phyloP scores from a whole-genome alignment of 768 basidiomycete species.

The Lentinula sp. region DNA sequence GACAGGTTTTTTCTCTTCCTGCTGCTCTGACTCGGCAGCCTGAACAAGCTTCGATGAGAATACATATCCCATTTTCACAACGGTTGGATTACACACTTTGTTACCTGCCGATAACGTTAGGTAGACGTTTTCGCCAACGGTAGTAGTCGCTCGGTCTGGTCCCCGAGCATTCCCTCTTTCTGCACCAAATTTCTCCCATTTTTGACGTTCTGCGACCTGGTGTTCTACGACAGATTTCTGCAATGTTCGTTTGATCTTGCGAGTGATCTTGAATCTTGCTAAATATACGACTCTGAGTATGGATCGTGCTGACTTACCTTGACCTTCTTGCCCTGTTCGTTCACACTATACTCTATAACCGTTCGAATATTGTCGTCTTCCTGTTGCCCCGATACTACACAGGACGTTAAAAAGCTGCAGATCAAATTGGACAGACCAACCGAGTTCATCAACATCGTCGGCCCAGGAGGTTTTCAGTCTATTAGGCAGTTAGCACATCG shows the following conservation, averaged over 20 bases:
- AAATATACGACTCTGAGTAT: not conserved
- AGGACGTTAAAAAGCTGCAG: not conserved
- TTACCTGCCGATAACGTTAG: conserved; percentile 52
- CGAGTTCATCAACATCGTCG: conserved; percentile 79
- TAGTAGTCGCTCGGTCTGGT: conserved; percentile 90
- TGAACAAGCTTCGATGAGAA: conserved; percentile 16
- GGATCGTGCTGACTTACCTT: conserved; percentile 53
- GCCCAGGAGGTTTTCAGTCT: conserved; percentile 76
- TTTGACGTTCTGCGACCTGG: conserved; percentile 87
- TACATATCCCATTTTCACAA: not conserved
- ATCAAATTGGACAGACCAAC: conserved; percentile 18
- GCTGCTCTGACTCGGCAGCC: conserved; percentile 61
- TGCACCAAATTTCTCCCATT: conserved; percentile 90
- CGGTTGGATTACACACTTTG: conserved; percentile 33
- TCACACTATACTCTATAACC: conserved; percentile 75
- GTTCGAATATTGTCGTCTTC: conserved; percentile 80
- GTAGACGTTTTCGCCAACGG: conserved; percentile 63
- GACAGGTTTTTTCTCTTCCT: conserved; percentile 61
- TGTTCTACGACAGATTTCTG: conserved; percentile 94
- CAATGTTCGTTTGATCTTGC: conserved; percentile 78
- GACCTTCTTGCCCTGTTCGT: conserved; percentile 93
- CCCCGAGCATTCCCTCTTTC: conserved; percentile 86
- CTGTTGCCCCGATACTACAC: conserved; percentile 17
- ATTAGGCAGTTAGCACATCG: not conserved
- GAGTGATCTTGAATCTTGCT: conserved; percentile 56